Evolutionary conservation across 345 rosid genomes (phyloP).

Genomic region (Atalantia buxifolia): DNA sequence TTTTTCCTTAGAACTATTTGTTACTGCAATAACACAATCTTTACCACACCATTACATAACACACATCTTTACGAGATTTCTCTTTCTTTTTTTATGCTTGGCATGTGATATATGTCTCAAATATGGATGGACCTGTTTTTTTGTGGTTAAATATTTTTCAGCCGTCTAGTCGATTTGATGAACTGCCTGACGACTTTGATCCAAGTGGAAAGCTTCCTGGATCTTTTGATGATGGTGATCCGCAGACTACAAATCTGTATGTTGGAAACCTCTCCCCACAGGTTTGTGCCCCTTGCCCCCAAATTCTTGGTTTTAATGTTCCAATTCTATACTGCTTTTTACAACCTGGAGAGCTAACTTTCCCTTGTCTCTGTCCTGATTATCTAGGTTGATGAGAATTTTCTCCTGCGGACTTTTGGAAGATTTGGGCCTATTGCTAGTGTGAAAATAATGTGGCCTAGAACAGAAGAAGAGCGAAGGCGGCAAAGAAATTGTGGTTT

Average conservation of each 20-base stretch:
- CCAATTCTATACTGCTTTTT: neutral
- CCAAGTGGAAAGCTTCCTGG: slow-evolving; percentile 95
- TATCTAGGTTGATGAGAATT: slow-evolving; percentile 93
- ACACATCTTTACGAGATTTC: neutral
- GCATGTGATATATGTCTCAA: neutral
- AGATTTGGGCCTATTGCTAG: slow-evolving; percentile 99
- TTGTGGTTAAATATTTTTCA: slow-evolving; percentile 30
- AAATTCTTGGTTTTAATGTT: neutral
- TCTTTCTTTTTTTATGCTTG: neutral
- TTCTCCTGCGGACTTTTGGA: slow-evolving; percentile 96
- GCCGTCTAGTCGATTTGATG: slow-evolving; percentile 97
- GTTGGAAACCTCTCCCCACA: slow-evolving; percentile 97
- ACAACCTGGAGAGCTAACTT: neutral
- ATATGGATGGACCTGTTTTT: slow-evolving; percentile 10
- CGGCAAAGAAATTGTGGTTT: slow-evolving; percentile 97
- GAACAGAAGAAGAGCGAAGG: slow-evolving; percentile 94
- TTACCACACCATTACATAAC: neutral
- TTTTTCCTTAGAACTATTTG: neutral
- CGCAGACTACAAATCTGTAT: slow-evolving; percentile 95
- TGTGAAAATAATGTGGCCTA: slow-evolving; percentile 99
- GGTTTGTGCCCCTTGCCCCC: slow-evolving; percentile 23
- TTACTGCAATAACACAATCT: neutral
- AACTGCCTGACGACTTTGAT: slow-evolving; percentile 96
- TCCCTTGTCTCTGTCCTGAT: slow-evolving; percentile 13
- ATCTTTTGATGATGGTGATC: slow-evolving; percentile 99